Conservation (phyloP, 805 yeast species). For the Wickerhamiella lipophila region DNA sequence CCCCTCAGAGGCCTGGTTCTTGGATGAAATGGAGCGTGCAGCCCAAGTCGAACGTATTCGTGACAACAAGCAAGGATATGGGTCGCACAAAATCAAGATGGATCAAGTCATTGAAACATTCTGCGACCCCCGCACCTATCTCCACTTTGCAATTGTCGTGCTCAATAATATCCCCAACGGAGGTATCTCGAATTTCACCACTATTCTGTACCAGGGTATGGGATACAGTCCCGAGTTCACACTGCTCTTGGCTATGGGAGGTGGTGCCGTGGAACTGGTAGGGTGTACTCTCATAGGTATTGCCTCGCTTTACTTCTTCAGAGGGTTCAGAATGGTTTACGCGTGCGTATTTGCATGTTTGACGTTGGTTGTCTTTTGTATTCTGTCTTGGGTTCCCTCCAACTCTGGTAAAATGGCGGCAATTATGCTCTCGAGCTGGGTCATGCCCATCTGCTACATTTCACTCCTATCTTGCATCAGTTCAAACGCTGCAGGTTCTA, state of each 20-base stretch:
- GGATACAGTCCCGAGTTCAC: slow-evolving; percentile 23
- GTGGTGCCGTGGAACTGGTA: slow-evolving; percentile 33
- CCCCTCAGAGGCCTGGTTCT: slow-evolving; percentile 39
- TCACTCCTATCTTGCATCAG: slow-evolving; percentile 18
- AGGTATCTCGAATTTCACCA: slow-evolving; percentile 39
- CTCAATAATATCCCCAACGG: slow-evolving; percentile 8
- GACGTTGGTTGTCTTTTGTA: slow-evolving; percentile 33
- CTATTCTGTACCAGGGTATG: slow-evolving; percentile 33
- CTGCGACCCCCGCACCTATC: slow-evolving; percentile 38
- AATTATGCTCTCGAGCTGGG: slow-evolving; percentile 26
- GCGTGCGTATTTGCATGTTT: slow-evolving; percentile 42
- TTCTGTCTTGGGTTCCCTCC: slow-evolving; percentile 34
- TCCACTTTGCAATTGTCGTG: slow-evolving; percentile 24
- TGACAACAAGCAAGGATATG: slow-evolving; percentile 44
- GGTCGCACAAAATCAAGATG: slow-evolving; percentile 40
- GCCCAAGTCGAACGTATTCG: slow-evolving; percentile 42
- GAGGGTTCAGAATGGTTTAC: slow-evolving; percentile 15
- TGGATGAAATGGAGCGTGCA: slow-evolving; percentile 35
- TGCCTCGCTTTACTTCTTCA: slow-evolving; percentile 14
- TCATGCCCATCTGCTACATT: slow-evolving; percentile 24
- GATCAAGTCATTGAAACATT: slow-evolving; percentile 42
- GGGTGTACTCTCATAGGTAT: slow-evolving; percentile 14
- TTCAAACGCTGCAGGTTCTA: slow-evolving; percentile 55
- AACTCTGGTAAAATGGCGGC: slow-evolving; percentile 33
- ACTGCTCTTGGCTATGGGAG: slow-evolving; percentile 32